Evolutionary conservation across 495 filamentous ascomycete species (phyloP).

Genomic region (Podospora bellae-mahoneyi): DNA sequence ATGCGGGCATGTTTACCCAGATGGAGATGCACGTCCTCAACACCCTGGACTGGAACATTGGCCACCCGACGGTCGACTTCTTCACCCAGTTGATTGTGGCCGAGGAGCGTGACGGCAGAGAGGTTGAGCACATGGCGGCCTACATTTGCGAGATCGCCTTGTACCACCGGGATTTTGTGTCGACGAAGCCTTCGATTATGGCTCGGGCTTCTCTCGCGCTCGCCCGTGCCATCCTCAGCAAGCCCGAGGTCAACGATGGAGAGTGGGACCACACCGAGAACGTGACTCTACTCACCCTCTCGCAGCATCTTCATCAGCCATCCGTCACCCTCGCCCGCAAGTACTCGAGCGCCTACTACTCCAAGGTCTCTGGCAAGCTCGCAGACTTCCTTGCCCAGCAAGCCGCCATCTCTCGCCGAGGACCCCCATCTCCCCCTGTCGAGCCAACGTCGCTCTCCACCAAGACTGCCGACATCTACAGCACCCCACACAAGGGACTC

Average conservation of each 20-base stretch:
- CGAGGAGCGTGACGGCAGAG: slow-evolving; percentile 69
- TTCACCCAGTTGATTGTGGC: slow-evolving; percentile 76
- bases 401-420: slow-evolving; percentile 63
- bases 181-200: slow-evolving; percentile 82
- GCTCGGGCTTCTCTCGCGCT: slow-evolving; percentile 82
- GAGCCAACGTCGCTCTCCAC: slow-evolving; percentile 46
- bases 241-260: slow-evolving; percentile 67
- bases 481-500: slow-evolving; percentile 82
- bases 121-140: slow-evolving; percentile 89
- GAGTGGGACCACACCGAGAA: slow-evolving; percentile 84
- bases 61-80: slow-evolving; percentile 90
- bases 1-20: slow-evolving; percentile 99
- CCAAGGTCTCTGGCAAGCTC: slow-evolving; percentile 73
- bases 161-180: slow-evolving; percentile 95
- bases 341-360: slow-evolving; percentile 77
- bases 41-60: slow-evolving; percentile 94
- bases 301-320: slow-evolving; percentile 81
- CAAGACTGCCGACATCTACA: slow-evolving; percentile 59
- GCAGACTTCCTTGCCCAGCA: slow-evolving; percentile 85
- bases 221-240: slow-evolving; percentile 78
- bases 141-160: slow-evolving; percentile 93
- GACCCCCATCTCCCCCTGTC: slow-evolving; percentile 65
- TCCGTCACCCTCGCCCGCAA: slow-evolving; percentile 84
- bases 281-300: slow-evolving; percentile 72
- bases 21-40: slow-evolving; percentile 99